Evolutionary conservation across 257 asterid species (phyloP).

Genomic region (Petrea volubilis): DNA sequence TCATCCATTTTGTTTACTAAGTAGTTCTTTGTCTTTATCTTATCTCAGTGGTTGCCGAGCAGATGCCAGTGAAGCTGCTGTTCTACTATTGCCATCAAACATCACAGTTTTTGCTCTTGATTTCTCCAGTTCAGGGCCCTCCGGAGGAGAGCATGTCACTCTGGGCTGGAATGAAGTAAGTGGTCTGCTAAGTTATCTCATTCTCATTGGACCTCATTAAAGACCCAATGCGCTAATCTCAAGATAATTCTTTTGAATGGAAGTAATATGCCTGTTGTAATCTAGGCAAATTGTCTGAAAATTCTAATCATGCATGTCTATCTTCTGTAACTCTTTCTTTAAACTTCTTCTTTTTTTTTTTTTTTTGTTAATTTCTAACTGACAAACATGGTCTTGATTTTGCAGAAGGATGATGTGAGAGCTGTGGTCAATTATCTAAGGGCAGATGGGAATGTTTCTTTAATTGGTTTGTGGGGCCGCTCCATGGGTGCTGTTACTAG

Average conservation of each 20-base stretch:
- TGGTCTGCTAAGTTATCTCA: slow-evolving; percentile 18
- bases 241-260: not conserved
- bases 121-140: slow-evolving; percentile 96
- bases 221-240: slow-evolving; percentile 6
- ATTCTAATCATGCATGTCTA: too few relatives aligned
- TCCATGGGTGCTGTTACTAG: slow-evolving; percentile 98
- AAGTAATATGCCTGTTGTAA: not conserved
- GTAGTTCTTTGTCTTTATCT: slow-evolving; percentile 26
- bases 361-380: too few relatives aligned
- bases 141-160: slow-evolving; percentile 95
- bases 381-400: slow-evolving; percentile 26
- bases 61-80: slow-evolving; percentile 98
- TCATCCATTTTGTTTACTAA: slow-evolving; percentile 3
- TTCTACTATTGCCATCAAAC: slow-evolving; percentile 81
- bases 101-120: slow-evolving; percentile 87
- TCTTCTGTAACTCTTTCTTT: too few relatives aligned
- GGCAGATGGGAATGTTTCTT: slow-evolving; percentile 80
- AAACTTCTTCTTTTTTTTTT: not conserved
- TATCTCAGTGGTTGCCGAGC: slow-evolving; percentile 88
- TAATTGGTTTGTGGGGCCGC: slow-evolving; percentile 97
- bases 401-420: slow-evolving; percentile 88
- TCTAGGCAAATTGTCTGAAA: not conserved
- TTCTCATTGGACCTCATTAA: slow-evolving; percentile 3
- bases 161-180: slow-evolving; percentile 96
- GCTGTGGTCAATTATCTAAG: slow-evolving; percentile 80